Conservation (phyloP, 768 basidiomycete species). For the Pholiota conissans region DNA sequence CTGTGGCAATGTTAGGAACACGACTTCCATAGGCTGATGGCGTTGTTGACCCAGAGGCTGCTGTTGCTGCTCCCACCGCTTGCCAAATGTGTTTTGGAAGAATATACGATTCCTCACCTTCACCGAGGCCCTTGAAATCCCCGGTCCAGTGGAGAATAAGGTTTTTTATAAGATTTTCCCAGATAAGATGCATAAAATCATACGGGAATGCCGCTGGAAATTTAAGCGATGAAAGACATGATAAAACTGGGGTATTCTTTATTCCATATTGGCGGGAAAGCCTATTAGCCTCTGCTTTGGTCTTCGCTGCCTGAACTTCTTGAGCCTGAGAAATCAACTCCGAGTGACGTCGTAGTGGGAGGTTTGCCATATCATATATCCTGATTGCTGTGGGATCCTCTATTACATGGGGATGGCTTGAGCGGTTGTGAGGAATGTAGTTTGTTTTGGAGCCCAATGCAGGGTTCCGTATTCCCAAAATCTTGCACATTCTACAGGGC, state of each 20-base stretch:
- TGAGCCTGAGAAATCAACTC: conserved; percentile 24
- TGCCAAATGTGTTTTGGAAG: too few species aligned
- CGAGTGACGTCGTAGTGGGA: conserved; percentile 34
- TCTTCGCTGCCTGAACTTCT: conserved; percentile 23
- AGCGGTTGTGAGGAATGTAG: conserved; percentile 29
- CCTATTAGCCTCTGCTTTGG: conserved; percentile 16
- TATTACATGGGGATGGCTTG: conserved; percentile 17
- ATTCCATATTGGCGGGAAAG: conserved; percentile 31
- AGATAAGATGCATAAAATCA: too few species aligned
- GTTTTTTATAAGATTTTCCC: conserved; percentile 42
- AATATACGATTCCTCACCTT: too few species aligned
- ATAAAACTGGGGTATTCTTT: conserved; percentile 32
- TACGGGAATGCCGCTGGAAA: conserved; percentile 42
- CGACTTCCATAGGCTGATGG: too few species aligned
- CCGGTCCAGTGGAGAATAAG: conserved; percentile 42
- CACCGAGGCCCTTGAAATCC: too few species aligned
- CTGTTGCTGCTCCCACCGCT: too few species aligned
- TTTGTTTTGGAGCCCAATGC: conserved; percentile 11
- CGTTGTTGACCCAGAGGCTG: neutral
- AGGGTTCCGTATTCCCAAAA: conserved; percentile 22
- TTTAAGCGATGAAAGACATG: conserved; percentile 27
- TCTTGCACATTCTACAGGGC: conserved; percentile 36
- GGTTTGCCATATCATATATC: conserved; percentile 25
- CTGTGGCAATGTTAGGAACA: conserved; percentile 26
- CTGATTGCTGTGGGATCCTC: neutral